Evolutionary conservation across 768 basidiomycete genomes (phyloP), one percentile per base, ranked within the genome.

Genomic region (Rhizopogon vesiculosus): DNA sequence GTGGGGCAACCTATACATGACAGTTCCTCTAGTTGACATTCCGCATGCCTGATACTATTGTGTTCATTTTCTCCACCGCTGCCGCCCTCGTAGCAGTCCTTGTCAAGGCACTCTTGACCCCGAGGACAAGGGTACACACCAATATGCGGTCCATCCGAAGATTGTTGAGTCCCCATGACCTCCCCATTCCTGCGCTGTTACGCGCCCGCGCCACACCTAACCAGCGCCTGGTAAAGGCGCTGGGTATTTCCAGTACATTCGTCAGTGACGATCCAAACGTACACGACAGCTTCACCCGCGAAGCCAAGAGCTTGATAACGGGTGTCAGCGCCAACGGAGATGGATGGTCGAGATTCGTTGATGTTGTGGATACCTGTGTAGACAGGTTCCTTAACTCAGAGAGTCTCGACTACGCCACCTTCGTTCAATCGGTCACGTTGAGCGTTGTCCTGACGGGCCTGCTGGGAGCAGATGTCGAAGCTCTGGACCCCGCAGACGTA

Each of bases 201-300:
- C 53, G 25, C 16, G 53, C 68, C 0, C 62, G 68, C 0, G 66
- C 68, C 0, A 9, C 13, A 0, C 68, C 68, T 0, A 69, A 69
- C 5, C 25, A 62, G 38, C 58, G 70, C 0, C 67, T 70, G 0
- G 56, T 69, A 0, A 48, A 61, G 3, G 69, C 71, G 0, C 70
- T 70, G 6, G 61, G 60, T 0, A 31, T 72, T 9, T 73, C 78
- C 0, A 85, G 78, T 45, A 81, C 84, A 0, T 85, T 85, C 41
- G 82, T 85, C 28, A 78, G 74, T 42, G 38, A 51, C 0, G 70
- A 78, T 3, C 12, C 56, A 0, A 56, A 57, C 25, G 42, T 69
- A 0, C 68, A 84, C 56, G 62, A 55, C 29, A 19, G 43, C 0
- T 71, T 71, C n/a, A 61, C 60, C 5, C 49, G 51, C 7, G 50